Evolutionary conservation across 169 alveolate species (phyloP).

Genomic region (Plasmodium sp.): DNA sequence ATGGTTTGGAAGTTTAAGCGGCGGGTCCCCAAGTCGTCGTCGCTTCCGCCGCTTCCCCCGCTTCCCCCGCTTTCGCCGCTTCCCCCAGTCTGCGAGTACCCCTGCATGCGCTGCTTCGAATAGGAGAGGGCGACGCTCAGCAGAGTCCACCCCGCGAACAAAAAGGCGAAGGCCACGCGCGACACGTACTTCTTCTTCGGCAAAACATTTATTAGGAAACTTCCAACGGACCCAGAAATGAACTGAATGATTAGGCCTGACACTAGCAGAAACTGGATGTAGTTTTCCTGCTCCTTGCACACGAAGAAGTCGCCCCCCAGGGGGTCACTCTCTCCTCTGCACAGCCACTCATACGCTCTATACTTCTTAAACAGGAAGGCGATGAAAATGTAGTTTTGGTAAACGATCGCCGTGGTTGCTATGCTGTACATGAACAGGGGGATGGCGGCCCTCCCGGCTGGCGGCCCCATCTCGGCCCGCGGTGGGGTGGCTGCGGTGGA

Average conservation of each 20-base stretch:
- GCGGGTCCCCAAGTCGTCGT: not conserved
- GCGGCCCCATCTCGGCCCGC: conserved; percentile 2
- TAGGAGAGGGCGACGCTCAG: conserved; percentile 9
- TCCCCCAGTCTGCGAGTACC: not conserved
- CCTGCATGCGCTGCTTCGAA: conserved; percentile 23
- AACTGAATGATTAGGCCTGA: conserved; percentile 52
- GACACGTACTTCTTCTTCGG: conserved; percentile 36
- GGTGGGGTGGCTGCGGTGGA: not conserved
- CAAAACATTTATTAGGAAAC: conserved; percentile 30
- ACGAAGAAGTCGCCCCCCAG: conserved; percentile 22
- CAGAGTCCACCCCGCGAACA: conserved; percentile 32
- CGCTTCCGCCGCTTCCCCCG: not conserved
- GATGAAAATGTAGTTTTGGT: conserved; percentile 48
- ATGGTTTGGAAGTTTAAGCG: not conserved
- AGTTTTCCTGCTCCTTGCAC: conserved; percentile 59
- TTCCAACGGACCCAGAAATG: conserved; percentile 52
- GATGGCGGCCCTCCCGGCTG: not conserved
- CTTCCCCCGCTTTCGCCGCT: not conserved
- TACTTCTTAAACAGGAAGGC: conserved; percentile 29
- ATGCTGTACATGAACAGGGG: conserved; percentile 59
- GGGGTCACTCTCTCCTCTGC: conserved; percentile 4
- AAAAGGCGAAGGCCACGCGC: conserved; percentile 22
- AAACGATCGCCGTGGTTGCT: conserved; percentile 57
- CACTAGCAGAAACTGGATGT: conserved; percentile 35
- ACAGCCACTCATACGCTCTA: conserved; percentile 65